Percentiles rank a stretch among this genome's conserved stretches.
phyloP scores from a whole-genome alignment of 352 stramenopile genomes.

The Pythium monospermum region DNA sequence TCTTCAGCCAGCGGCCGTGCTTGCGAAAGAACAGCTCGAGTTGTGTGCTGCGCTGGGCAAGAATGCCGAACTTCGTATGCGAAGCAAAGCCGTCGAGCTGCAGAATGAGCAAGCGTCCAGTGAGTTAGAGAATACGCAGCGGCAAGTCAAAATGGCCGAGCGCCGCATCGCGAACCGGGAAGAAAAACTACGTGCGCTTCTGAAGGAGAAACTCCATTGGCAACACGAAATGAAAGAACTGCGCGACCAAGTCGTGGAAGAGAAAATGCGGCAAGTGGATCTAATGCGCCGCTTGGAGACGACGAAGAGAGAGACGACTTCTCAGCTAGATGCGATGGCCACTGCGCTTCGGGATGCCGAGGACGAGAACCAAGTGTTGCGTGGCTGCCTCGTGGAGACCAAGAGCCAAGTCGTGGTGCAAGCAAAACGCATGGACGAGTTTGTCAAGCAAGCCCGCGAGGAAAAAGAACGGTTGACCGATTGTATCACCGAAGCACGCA shows the following conservation, averaged over 20 bases:
- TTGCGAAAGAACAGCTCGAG: constrained; percentile 49
- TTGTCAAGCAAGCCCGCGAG: constrained; percentile 37
- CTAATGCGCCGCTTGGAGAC: constrained; percentile 51
- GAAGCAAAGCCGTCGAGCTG: constrained; percentile 43
- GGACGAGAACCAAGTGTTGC: constrained; percentile 47
- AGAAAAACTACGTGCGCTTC: constrained; percentile 49
- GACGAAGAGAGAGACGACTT: constrained; percentile 35
- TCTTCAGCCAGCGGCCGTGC: constrained; percentile 6
- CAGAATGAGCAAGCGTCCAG: constrained; percentile 37
- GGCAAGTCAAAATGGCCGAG: constrained; percentile 57
- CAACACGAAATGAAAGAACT: constrained; percentile 59
- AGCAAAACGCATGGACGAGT: constrained; percentile 42
- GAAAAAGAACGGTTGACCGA: constrained; percentile 52
- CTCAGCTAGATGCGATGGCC: constrained; percentile 33
- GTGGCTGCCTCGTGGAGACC: constrained; percentile 30
- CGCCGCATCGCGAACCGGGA: constrained; percentile 50
- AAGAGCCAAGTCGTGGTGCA: constrained; percentile 41
- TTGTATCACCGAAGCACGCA: constrained; percentile 45
- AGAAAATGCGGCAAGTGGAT: constrained; percentile 71
- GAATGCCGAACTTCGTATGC: constrained; percentile 60
- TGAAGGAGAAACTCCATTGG: constrained; percentile 72
- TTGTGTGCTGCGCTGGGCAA: constrained; percentile 52
- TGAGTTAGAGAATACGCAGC: constrained; percentile 45
- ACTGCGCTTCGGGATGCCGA: constrained; percentile 23
- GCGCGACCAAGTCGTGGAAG: constrained; percentile 52